Evolutionary conservation across 345 rosid genomes (phyloP).

Genomic region (Eucalyptus paniculata): DNA sequence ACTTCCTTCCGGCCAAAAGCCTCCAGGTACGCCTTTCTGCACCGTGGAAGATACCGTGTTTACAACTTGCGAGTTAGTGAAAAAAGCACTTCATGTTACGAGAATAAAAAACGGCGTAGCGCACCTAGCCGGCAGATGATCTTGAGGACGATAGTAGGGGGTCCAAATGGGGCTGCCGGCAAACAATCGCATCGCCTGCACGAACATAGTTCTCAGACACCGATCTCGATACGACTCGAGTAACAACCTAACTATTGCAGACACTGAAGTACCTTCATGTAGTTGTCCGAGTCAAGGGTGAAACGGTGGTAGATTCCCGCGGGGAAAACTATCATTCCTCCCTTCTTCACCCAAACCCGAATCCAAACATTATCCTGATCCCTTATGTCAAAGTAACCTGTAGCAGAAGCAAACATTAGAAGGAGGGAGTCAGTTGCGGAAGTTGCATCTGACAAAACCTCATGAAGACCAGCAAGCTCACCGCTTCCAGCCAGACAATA

Average conservation of each 20-base stretch:
- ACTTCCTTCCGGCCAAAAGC: not conserved
- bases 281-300: slow-evolving; percentile 62
- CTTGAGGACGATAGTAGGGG: slow-evolving; percentile 80
- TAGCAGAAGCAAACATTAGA: not conserved
- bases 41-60: not conserved
- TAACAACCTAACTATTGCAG: not conserved
- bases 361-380: slow-evolving; percentile 57
- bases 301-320: slow-evolving; percentile 88
- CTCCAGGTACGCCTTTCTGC: not conserved
- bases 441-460: not conserved
- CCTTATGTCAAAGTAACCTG: slow-evolving; percentile 84
- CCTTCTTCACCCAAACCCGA: slow-evolving; percentile 76
- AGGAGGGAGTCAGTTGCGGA: not conserved
- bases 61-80: not conserved
- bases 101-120: not conserved
- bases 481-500: slow-evolving; percentile 92
- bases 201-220: not conserved
- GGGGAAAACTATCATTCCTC: slow-evolving; percentile 79
- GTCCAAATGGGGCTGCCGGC: slow-evolving; percentile 85
- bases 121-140: slow-evolving; percentile 72
- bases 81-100: not conserved
- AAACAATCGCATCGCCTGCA: slow-evolving; percentile 81
- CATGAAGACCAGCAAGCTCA: not conserved
- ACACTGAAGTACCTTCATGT: slow-evolving; percentile 41
- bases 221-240: not conserved